phyloP scores from a whole-genome alignment of 495 filamentous ascomycete genomes.

The Xanthoparmelia taractica region DNA sequence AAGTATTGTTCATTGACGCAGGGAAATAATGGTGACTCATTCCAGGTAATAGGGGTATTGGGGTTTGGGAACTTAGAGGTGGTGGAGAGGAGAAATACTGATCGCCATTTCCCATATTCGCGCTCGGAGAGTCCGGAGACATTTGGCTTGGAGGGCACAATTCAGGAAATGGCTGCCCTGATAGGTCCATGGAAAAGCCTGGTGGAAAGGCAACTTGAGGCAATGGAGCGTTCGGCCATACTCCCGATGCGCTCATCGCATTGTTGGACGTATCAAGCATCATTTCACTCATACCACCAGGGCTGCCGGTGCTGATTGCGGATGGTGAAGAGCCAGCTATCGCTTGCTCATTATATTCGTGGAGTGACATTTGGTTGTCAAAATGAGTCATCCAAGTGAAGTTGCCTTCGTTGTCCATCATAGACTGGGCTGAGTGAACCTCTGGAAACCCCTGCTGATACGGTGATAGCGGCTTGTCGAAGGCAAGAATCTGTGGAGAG shows the following conservation, averaged over 20 bases:
- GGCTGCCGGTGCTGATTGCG: conserved; percentile 85
- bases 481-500: conserved; percentile 62
- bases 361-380: conserved; percentile 66
- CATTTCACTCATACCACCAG: conserved; percentile 84
- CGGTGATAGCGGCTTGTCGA: conserved; percentile 62
- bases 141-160: conserved; percentile 51
- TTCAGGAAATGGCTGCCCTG: conserved; percentile 50
- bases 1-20: conserved; percentile 43
- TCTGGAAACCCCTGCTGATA: conserved; percentile 59
- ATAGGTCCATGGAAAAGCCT: conserved; percentile 56
- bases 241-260: conserved; percentile 40
- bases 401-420: conserved; percentile 64
- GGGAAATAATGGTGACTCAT: conserved; percentile 39
- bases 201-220: conserved; percentile 49
- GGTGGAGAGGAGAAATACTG: conserved; percentile 53
- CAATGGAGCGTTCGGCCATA: conserved; percentile 65
- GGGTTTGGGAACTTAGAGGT: conserved; percentile 51
- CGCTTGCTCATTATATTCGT: conserved; percentile 60
- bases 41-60: conserved; percentile 25
- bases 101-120: conserved; percentile 44
- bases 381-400: conserved; percentile 86
- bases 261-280: conserved; percentile 76
- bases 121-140: conserved; percentile 51
- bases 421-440: conserved; percentile 42
- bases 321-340: conserved; percentile 93